These are phyloP conservation scores for Inga oerstediana DNA, from an alignment of 306 rosid species.

Conservation along the genomic window DNA sequence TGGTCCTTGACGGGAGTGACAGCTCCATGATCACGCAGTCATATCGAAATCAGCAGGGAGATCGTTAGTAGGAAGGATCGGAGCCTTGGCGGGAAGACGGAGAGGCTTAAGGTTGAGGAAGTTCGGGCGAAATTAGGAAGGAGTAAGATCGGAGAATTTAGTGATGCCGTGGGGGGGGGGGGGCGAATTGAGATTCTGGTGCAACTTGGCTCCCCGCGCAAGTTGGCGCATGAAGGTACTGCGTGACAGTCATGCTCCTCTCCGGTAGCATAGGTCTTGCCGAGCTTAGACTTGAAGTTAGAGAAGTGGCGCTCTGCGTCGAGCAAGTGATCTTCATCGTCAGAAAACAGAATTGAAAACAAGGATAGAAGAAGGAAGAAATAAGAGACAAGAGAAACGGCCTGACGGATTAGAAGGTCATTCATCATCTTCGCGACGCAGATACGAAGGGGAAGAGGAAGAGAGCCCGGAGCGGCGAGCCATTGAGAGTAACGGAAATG, in stretches of 20 bases:
- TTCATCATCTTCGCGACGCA: no score
- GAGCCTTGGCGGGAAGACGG: slow-evolving; percentile 67
- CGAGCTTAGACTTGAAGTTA: slow-evolving; percentile 64
- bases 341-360: slow-evolving; percentile 60
- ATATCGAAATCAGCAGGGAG: slow-evolving; percentile 69
- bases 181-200: slow-evolving; percentile 79
- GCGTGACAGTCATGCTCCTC: slow-evolving; percentile 76
- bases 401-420: no score
- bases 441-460: no score
- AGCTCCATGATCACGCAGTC: slow-evolving; percentile 77
- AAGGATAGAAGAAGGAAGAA: no score
- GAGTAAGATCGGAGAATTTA: slow-evolving; percentile 81
- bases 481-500: no score
- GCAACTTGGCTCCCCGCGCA: slow-evolving; percentile 59
- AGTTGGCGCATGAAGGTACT: slow-evolving; percentile 60
- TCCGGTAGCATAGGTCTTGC: slow-evolving; percentile 49
- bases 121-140: slow-evolving; percentile 58
- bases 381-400: no score
- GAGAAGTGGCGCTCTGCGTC: slow-evolving; percentile 71
- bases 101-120: slow-evolving; percentile 73
- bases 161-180: slow-evolving; percentile 77
- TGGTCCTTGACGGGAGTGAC: slow-evolving; percentile 75
- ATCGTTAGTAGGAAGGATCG: slow-evolving; percentile 71
- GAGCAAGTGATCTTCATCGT: slow-evolving; percentile 49
- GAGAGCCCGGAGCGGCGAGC: no score